A percentile compares a stretch with the other conserved stretches of the same genome.
These are phyloP conservation scores for Eruca vesicaria DNA, from an alignment of 441 rosid species.

Conservation along the genomic window DNA sequence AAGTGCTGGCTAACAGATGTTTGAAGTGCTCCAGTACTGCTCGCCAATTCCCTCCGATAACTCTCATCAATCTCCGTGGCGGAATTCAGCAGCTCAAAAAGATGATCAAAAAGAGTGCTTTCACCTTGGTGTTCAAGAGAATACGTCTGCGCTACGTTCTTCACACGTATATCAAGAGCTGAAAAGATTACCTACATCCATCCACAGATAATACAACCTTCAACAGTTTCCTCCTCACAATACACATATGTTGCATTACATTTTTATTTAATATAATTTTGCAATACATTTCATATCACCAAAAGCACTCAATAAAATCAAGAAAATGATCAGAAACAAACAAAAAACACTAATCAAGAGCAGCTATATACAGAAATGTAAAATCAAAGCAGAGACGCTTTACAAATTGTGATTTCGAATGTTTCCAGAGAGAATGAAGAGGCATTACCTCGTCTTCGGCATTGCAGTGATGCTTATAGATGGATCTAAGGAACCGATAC, in stretches of 20 bases:
- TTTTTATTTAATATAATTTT: too few species aligned
- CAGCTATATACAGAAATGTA: background rate
- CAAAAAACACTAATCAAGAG: background rate
- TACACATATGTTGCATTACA: background rate
- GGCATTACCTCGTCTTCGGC: slow-evolving; percentile 76
- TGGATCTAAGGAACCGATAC: slow-evolving; percentile 56
- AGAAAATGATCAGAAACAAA: background rate
- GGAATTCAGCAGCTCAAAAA: slow-evolving; percentile 71
- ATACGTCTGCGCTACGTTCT: slow-evolving; percentile 96
- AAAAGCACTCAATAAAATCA: background rate
- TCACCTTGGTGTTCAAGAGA: slow-evolving; percentile 97
- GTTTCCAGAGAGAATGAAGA: background rate
- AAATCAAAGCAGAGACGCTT: background rate
- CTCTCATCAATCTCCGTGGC: slow-evolving; percentile 68
- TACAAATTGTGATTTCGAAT: background rate
- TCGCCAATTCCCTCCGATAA: slow-evolving; percentile 83
- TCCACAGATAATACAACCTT: slow-evolving; percentile 21
- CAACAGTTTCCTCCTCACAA: slow-evolving; percentile 10
- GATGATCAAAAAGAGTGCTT: slow-evolving; percentile 78
- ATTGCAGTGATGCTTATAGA: slow-evolving; percentile 65
- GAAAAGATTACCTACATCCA: slow-evolving; percentile 86
- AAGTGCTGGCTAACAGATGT: slow-evolving; percentile 96
- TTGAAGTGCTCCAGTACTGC: slow-evolving; percentile 86
- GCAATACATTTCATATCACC: too few species aligned
- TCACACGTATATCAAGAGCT: slow-evolving; percentile 95